Evolutionary conservation across 352 stramenopile genomes (phyloP), one percentile per base, ranked within the genome.

Genomic region (Phytophthora quininea): DNA sequence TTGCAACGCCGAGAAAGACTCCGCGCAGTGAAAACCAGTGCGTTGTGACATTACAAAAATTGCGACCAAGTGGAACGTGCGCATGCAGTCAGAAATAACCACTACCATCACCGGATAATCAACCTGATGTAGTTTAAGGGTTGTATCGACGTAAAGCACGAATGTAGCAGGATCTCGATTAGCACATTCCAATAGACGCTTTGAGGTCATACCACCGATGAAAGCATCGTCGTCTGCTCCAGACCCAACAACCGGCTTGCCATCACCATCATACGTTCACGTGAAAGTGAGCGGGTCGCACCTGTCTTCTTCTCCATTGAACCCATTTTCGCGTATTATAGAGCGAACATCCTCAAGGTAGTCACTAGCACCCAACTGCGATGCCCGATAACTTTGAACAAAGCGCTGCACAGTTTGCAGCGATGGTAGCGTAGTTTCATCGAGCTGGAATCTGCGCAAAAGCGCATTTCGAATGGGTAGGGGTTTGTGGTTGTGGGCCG

Each of bases 111-210:
- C 56, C n/a, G 58, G 53, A 37, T 64, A 71, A 11, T 58, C 43
- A 3, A 53, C 62, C 15, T 64, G 62, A 9, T 52, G 64, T 2
- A 64, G 15, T 54, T 78, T 74, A 51, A 59, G 70, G 0, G 58
- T 78, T 1, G 58, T 61, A 29, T 71, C 55, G 3, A 71, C 33
- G 35, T 74, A 62, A 7, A 75, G 27, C 3, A 59, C 42, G 24
- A 53, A 54, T 19, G 31, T 12, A 8, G 19, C 2, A 4, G 24
- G 56, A 38, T 63, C n/a, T n/a, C n/a, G n/a, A n/a, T n/a, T n/a
- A n/a, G n/a, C n/a, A n/a, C 43, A 24, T 19, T 47, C 31, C 6
- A 62, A 14, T 0, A 62, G 56, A 8, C 53, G 32, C 24, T 14
- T 38, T 2, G 48, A 62, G n/a, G 46, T 57, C 35, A 69, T 27